Evolutionary conservation across 495 filamentous ascomycete species (phyloP).

Genomic region (Penicillium lagena): DNA sequence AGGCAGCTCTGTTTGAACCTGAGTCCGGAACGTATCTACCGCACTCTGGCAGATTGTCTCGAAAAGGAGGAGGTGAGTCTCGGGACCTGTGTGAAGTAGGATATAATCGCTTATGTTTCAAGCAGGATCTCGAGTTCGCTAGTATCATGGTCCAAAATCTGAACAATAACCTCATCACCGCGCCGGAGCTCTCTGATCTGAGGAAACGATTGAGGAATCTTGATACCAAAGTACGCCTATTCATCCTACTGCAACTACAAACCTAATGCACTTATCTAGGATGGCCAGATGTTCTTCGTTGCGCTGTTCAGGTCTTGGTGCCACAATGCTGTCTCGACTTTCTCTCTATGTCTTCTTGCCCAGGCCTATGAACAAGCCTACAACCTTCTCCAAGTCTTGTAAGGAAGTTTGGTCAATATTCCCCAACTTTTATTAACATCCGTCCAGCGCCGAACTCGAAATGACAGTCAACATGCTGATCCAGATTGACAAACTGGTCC

Average conservation of each 20-base stretch:
- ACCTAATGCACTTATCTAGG: conserved; percentile 39
- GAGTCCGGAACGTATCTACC: conserved; percentile 91
- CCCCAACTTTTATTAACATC: conserved; percentile 28
- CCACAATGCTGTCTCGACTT: conserved; percentile 96
- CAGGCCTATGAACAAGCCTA: conserved; percentile 99
- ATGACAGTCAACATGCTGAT: conserved; percentile 99
- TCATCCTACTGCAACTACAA: neutral
- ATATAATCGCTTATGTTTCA: conserved; percentile 4
- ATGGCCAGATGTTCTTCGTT: conserved; percentile 93
- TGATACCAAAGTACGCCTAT: conserved; percentile 62
- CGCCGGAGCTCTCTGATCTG: conserved; percentile 86
- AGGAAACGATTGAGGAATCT: conserved; percentile 85
- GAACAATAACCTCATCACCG: conserved; percentile 98
- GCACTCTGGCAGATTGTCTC: conserved; percentile 91
- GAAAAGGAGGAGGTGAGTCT: conserved; percentile 81
- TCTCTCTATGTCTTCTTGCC: conserved; percentile 90
- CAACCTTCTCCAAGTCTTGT: conserved; percentile 95
- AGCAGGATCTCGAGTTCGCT: conserved; percentile 85
- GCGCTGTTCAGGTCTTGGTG: conserved; percentile 95
- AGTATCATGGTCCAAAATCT: conserved; percentile 99
- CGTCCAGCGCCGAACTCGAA: conserved; percentile 79
- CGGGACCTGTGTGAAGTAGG: neutral
- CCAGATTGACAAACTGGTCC: conserved; percentile 97
- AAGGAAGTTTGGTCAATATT: conserved; percentile 15
- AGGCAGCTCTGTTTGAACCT: conserved; percentile 89